These are phyloP conservation scores for Akanthomyces dipterigenus DNA, from an alignment of 2,329 filamentous ascomycete species.

Conservation along the genomic window DNA sequence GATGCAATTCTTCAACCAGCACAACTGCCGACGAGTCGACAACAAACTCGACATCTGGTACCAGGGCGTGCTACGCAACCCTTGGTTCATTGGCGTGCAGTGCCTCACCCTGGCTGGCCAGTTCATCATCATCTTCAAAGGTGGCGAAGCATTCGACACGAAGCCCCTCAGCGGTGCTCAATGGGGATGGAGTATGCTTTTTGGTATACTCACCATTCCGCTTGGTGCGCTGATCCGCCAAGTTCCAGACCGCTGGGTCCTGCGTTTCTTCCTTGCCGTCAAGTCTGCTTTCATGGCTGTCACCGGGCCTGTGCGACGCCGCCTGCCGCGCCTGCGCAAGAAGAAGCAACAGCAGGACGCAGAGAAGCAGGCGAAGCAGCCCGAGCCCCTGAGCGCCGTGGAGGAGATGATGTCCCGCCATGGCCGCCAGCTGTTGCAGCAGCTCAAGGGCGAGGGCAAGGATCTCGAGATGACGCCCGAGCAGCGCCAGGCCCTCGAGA, in stretches of 20 bases:
- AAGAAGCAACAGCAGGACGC: slow-evolving; percentile 17
- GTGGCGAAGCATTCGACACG: slow-evolving; percentile 60
- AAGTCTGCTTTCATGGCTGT: slow-evolving; percentile 15
- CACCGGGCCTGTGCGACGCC: slow-evolving; percentile 18
- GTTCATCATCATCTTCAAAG: slow-evolving; percentile 65
- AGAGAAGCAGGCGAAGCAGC: slow-evolving; percentile 14
- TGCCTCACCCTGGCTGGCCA: slow-evolving; percentile 62
- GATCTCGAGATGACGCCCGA: slow-evolving; percentile 18
- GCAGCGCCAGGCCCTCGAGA: slow-evolving; percentile 17
- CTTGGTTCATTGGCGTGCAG: slow-evolving; percentile 67
- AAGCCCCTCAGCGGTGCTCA: slow-evolving; percentile 53
- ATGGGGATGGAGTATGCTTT: slow-evolving; percentile 64
- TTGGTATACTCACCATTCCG: slow-evolving; percentile 61
- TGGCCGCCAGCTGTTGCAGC: slow-evolving; percentile 10
- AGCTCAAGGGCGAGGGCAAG: slow-evolving; percentile 13
- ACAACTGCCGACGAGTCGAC: slow-evolving; percentile 72
- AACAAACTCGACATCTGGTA: slow-evolving; percentile 76
- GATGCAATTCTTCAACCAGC: slow-evolving; percentile 86
- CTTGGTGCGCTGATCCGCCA: slow-evolving; percentile 42
- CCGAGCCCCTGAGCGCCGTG: slow-evolving; percentile 14
- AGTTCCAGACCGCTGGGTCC: slow-evolving; percentile 30
- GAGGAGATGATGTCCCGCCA: slow-evolving; percentile 18
- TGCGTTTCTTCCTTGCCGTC: slow-evolving; percentile 22
- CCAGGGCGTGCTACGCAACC: slow-evolving; percentile 66
- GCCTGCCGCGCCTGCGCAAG: slow-evolving; percentile 18